Evolutionary conservation across 2,329 filamentous ascomycete genomes (phyloP).

Genomic region (Cladosporium colombiae): DNA sequence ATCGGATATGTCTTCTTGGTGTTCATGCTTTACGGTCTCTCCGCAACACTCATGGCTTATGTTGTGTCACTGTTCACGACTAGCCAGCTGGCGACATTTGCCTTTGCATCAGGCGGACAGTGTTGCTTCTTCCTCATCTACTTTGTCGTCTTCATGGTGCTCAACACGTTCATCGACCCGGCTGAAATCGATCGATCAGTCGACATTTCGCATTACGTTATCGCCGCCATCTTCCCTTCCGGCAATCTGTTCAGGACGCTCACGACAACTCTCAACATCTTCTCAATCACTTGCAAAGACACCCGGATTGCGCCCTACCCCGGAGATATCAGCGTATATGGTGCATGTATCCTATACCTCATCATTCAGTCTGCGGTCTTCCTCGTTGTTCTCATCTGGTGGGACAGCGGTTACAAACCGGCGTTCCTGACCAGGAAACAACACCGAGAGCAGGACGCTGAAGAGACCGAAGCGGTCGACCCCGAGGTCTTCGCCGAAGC

Average conservation of each 20-base stretch:
- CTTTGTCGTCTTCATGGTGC: conserved; percentile 45
- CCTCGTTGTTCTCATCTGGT: conserved; percentile 73
- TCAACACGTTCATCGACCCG: conserved; percentile 71
- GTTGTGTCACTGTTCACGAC: conserved; percentile 76
- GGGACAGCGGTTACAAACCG: conserved; percentile 69
- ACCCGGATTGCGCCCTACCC: conserved; percentile 67
- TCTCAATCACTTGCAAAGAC: conserved; percentile 72
- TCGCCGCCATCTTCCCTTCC: conserved; percentile 73
- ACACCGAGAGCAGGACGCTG: conserved; percentile 44
- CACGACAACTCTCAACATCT: conserved; percentile 78
- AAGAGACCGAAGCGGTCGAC: conserved; percentile 47
- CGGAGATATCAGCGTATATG: conserved; percentile 71
- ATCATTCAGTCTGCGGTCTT: conserved; percentile 71
- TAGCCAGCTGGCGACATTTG: conserved; percentile 81
- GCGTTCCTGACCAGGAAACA: conserved; percentile 56
- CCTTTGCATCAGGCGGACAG: conserved; percentile 76
- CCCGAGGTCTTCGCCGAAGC: conserved; percentile 67
- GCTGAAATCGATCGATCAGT: conserved; percentile 68
- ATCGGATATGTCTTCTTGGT: conserved; percentile 80
- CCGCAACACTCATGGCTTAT: conserved; percentile 75
- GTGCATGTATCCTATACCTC: conserved; percentile 82
- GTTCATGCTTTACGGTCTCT: conserved; percentile 77
- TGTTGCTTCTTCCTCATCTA: conserved; percentile 55
- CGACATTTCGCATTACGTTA: conserved; percentile 70
- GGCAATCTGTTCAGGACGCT: conserved; percentile 73